Evolutionary conservation across 176 grass and related monocot genomes (phyloP), one percentile per base, ranked within the genome.

Genomic region (Coix lacrymajobi): DNA sequence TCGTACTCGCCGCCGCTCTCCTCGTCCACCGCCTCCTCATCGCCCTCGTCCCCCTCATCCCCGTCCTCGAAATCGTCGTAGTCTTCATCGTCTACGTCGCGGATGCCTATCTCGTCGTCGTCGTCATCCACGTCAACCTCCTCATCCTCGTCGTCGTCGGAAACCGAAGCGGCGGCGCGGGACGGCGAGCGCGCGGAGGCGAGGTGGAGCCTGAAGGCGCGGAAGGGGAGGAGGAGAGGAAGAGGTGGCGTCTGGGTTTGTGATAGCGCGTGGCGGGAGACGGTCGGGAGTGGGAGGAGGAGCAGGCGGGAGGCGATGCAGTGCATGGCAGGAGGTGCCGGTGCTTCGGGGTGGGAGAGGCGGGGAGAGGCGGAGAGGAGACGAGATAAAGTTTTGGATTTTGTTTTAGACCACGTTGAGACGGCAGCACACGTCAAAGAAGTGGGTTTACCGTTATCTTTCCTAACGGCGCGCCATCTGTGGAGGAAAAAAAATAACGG

Each of bases 121-220:
- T 88, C 90, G 8, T 93, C 83, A 0, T 93, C 91, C 44, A 85
- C 94, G 19, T 91, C 88, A 6, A 58, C 79, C 2, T 87, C 88
- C 30, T 90, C 87, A 1, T 94, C 89, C 1, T 87, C 87, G 11
- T 93, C 88, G 3, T 84, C 88, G 30, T 89, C 86, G 77, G 75
- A 63, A 13, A 89, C 89, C 13, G 92, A 64, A n/a, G 80, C 66
- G 73, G 89, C 63, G 75, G 83, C 52, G 52, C 81, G 66, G 58
- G 83, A 86, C 37, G 66, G 83, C 45, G 88, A 85, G 73, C 83
- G 83, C 44, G 88, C 79, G 12, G 73, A 86, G 8, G 79, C 66
- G 45, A 65, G 58, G 46, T 31, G 58, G 79, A 86, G 58, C 22
- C 38, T 38, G 4, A 22, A n/a, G 72, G 52, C n/a, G 66, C 44